Evolutionary conservation across 1,284 basidiomycete species (phyloP).

Genomic region (Farysia itapuensis): DNA sequence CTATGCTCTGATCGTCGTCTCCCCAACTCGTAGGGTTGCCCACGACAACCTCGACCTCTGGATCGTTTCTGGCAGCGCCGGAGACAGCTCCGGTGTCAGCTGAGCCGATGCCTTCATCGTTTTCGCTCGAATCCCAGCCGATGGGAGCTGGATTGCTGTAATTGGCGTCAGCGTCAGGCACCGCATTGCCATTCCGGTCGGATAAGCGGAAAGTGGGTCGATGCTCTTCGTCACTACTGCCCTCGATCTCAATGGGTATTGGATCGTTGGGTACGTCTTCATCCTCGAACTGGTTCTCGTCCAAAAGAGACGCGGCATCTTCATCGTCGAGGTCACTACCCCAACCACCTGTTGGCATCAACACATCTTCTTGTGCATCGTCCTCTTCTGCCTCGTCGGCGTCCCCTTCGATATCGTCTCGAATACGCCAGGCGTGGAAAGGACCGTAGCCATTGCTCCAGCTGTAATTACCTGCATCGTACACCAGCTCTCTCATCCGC

Average conservation of each 20-base stretch:
- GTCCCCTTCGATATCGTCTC: not conserved
- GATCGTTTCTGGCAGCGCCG: no score
- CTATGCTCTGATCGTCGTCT: not conserved
- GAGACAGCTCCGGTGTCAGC: no score
- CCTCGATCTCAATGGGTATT: constrained; percentile 28
- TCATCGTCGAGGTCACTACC: constrained; percentile 21
- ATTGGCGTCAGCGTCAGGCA: not conserved
- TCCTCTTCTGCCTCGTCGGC: not conserved
- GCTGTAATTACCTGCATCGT: constrained; percentile 31
- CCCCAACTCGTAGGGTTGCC: no score
- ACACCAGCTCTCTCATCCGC: constrained; percentile 26
- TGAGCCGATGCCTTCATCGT: no score
- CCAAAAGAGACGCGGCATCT: constrained; percentile 12
- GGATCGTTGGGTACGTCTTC: constrained; percentile 22
- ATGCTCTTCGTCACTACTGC: constrained; percentile 4
- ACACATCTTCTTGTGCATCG: not conserved
- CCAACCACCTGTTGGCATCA: not conserved
- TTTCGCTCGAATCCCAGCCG: constrained; percentile 13
- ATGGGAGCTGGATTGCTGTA: not conserved
- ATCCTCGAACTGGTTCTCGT: constrained; percentile 7
- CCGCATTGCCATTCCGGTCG: constrained; percentile 23
- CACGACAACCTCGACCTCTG: no score
- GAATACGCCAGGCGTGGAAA: constrained; percentile 20
- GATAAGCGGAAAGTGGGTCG: constrained; percentile 23
- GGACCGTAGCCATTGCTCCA: constrained; percentile 29